phyloP scores from a whole-genome alignment of 371 early-diverging fungal genomes.

The Rhizopus arrhizus region DNA sequence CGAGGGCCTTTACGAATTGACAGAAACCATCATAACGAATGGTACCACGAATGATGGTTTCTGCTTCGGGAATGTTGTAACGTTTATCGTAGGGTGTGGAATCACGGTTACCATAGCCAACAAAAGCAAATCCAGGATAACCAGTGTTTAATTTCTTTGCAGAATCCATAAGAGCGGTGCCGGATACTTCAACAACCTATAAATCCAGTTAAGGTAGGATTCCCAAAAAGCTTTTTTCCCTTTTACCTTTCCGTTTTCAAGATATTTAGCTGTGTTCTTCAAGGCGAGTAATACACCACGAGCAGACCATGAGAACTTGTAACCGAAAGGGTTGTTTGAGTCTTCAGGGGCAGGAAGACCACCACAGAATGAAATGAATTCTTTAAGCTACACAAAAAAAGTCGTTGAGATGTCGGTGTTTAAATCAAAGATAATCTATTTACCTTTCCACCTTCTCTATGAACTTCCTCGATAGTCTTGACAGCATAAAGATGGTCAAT shows the following conservation, averaged over 20 bases:
- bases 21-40: conserved; percentile 93
- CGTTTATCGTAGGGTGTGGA: conserved; percentile 92
- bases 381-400: conserved; percentile 53
- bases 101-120: conserved; percentile 96
- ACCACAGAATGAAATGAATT: conserved; percentile 97
- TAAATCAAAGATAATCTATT: conserved; percentile 1
- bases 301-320: conserved; percentile 98
- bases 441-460: conserved; percentile 85
- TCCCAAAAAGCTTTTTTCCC: conserved; percentile 3
- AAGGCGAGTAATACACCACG: conserved; percentile 94
- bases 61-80: conserved; percentile 94
- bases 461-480: conserved; percentile 86
- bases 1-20: conserved; percentile 89
- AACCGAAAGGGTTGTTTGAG: conserved; percentile 96
- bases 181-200: conserved; percentile 83
- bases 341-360: conserved; percentile 98
- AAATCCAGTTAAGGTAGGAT: conserved; percentile 23
- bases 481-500: conserved; percentile 92
- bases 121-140: conserved; percentile 88
- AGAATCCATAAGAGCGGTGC: conserved; percentile 87
- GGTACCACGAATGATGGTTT: conserved; percentile 93
- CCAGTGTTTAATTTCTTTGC: conserved; percentile 81
- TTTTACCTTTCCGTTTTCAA: conserved; percentile 80
- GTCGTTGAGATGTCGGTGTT: conserved; percentile 1
- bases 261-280: conserved; percentile 88